phyloP scores from a whole-genome alignment of 306 rosid genomes.

The Begonia masoniana region DNA sequence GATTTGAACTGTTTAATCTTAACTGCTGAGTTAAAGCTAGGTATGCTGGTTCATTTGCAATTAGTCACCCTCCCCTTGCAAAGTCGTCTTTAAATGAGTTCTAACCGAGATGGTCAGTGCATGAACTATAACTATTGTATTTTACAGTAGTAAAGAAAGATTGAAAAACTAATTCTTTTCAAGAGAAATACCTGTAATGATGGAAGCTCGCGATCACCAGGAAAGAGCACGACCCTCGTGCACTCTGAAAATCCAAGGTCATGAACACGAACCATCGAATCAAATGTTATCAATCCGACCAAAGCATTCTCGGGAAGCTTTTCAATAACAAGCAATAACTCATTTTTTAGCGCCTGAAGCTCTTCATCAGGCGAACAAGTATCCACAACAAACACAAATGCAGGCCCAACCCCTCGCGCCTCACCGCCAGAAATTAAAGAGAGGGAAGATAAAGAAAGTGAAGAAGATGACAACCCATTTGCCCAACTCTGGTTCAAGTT shows the following conservation, averaged over 20 bases:
- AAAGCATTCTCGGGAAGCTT: slow-evolving; percentile 48
- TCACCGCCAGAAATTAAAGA: slow-evolving; percentile 17
- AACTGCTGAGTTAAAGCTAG: too few relatives aligned
- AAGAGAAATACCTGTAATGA: slow-evolving; percentile 39
- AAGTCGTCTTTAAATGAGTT: too few relatives aligned
- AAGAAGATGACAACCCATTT: slow-evolving; percentile 21
- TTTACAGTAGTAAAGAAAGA: not conserved
- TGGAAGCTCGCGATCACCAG: slow-evolving; percentile 49
- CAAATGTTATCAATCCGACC: slow-evolving; percentile 57
- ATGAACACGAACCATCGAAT: slow-evolving; percentile 65
- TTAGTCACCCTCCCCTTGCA: too few relatives aligned
- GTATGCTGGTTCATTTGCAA: too few relatives aligned
- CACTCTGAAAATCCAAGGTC: slow-evolving; percentile 53
- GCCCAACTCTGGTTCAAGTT: slow-evolving; percentile 18
- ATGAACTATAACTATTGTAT: not conserved
- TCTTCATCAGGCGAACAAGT: slow-evolving; percentile 35
- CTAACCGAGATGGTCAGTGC: too few relatives aligned
- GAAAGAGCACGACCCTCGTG: slow-evolving; percentile 38
- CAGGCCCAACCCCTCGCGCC: slow-evolving; percentile 31
- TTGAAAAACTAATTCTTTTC: not conserved
- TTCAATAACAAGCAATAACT: slow-evolving; percentile 44
- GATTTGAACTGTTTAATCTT: too few relatives aligned
- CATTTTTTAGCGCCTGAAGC: slow-evolving; percentile 49
- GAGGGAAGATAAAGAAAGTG: slow-evolving; percentile 24
- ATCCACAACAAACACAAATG: slow-evolving; percentile 58